Evolutionary conservation across 2,329 filamentous ascomycete genomes (phyloP).

Genomic region (Fusarium poae): DNA sequence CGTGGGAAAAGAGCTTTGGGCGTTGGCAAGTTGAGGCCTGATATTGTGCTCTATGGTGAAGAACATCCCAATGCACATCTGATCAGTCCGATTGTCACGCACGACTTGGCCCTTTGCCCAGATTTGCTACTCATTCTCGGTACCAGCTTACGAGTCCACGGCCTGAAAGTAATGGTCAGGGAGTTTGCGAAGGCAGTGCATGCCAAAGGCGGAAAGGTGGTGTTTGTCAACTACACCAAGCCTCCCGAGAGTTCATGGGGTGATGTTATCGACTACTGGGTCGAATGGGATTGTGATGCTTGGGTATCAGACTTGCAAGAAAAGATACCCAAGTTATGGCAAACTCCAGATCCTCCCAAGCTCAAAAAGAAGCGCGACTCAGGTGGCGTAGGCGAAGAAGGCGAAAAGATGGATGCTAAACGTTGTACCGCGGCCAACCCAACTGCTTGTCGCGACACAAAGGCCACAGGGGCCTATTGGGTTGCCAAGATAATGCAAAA

Average conservation of each 20-base stretch:
- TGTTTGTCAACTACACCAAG: conserved; percentile 81
- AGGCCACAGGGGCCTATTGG: conserved; percentile 60
- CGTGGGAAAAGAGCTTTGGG: conserved; percentile 75
- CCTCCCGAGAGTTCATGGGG: conserved; percentile 79
- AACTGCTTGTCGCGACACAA: conserved; percentile 61
- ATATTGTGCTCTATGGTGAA: conserved; percentile 81
- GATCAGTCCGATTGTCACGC: conserved; percentile 76
- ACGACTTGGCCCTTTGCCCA: conserved; percentile 73
- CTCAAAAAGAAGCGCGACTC: conserved; percentile 55
- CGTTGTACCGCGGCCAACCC: conserved; percentile 56
- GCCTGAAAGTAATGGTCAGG: conserved; percentile 76
- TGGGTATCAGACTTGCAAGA: conserved; percentile 75
- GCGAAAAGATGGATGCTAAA: conserved; percentile 48
- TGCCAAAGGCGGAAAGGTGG: conserved; percentile 74
- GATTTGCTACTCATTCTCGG: conserved; percentile 78
- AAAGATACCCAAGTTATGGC: conserved; percentile 71
- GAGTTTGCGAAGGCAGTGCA: conserved; percentile 81
- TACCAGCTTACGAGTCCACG: conserved; percentile 78
- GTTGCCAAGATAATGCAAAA: conserved; percentile 58
- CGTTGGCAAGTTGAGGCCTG: conserved; percentile 76
- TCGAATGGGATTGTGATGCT: conserved; percentile 80
- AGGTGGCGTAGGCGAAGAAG: conserved; percentile 41
- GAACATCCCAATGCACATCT: conserved; percentile 77
- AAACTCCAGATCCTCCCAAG: conserved; percentile 63
- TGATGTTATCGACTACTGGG: conserved; percentile 79